Evolutionary conservation across 1,284 basidiomycete genomes (phyloP), one percentile per base, ranked within the genome.

Genomic region (Ustilago curta): DNA sequence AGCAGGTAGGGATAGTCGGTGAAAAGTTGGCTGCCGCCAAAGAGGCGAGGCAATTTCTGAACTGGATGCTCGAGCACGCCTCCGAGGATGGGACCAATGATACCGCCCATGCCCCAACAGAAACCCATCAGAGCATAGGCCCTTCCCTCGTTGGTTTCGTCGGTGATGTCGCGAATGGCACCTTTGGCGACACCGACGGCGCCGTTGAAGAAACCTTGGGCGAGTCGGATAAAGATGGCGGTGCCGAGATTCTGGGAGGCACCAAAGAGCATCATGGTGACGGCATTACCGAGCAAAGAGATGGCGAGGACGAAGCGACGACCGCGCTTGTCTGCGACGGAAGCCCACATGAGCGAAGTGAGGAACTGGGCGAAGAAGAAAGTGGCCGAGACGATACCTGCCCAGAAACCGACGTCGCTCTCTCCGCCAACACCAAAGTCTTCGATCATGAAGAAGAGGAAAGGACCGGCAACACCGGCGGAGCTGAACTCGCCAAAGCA

Each of bases 111-210:
- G 70, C 95, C 95, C 95, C 95, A 97, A 74, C 91, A 94, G 86
- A 97, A 97, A 21, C 94, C 95, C 56, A 97, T 88, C 74, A 95
- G 93, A 50, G 94, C 94, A 84, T 97, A 97, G 16, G 95, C 95
- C 75, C 94, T 89, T 37, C 93, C 93, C 85, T 97, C 95, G 85
- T 97, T 97, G 59, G 90, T 93, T 42, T 90, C 86, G 78, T 96
- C 94, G 0, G 96, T 96, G 63, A 99, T 89, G 69, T 92, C 91
- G 23, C 93, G 88, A 45, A 99, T 91, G 8, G 92, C 93, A 21
- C 94, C 93, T 44, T 81, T 82, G 43, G 93, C 94, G 19, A 97
- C 95, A 31, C 94, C 95, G 37, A 97, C 92, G 16, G 94, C 93
- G 18, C 96, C 96, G 11, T 93, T 95, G 84, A 98, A 99, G 45